Evolutionary conservation across 345 rosid genomes (phyloP), one percentile per base, ranked within the genome.

Genomic region (Cochlearia excelsa): DNA sequence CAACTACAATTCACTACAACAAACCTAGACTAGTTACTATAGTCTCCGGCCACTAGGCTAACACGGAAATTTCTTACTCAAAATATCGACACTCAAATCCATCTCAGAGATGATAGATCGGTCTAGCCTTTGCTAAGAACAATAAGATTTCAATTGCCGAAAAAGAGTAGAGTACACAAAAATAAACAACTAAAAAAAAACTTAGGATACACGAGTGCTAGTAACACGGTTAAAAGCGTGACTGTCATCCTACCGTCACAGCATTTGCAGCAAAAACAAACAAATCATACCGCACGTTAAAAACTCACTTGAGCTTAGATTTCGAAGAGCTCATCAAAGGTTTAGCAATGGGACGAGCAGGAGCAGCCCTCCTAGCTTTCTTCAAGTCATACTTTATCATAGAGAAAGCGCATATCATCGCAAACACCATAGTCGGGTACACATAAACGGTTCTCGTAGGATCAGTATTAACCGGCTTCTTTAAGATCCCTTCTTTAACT

Each of bases 401-500:
- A 11, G 88, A 84, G 72, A 88, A 80, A 56, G 98, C 95, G 44
- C 88, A 88, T 62, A 91, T 58, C 58, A 88, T 72, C 0, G 90
- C 95, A 57, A 88, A 51, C 71, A 84, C 64, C 82, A 92, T 86
- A 3, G 97, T 83, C 0, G 97, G 97, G 63, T 92, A 84, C 11
- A 92, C 90, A 55, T 81, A 84, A 27, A 84, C 80, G 55, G 85
- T 54, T 64, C 46, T 83, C 6, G 81, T 26, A 51, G 95, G 97
- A 72, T 92, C 95, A 1, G 82, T 75, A 68, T 79, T 83, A 28
- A 28, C 78, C 3, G 90, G 87, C 81, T 92, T 88, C 65, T 87
- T 82, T 71, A 82, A 72, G 56, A 92, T 83, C 44, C 95, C 96
- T 72, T 88, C 97, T 83, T 88, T 86, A 61, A 92, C 83, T 48